Conservation (phyloP, 1,139 yeast species). For the Yamadazyma diospyri region DNA sequence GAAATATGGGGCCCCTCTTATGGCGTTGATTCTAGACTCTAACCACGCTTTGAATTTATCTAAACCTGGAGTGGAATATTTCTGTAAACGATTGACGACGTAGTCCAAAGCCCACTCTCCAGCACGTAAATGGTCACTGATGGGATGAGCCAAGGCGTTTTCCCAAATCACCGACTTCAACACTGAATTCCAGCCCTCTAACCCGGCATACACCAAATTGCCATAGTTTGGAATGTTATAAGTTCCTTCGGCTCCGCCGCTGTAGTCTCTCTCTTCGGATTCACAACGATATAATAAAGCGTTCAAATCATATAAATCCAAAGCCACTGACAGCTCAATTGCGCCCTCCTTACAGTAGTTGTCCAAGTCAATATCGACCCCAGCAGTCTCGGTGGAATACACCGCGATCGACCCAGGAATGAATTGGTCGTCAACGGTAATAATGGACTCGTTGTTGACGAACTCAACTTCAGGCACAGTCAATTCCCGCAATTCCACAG, state of each 20-base stretch:
- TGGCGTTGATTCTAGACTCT: conserved; percentile 56
- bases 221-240: conserved; percentile 77
- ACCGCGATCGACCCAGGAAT: conserved; percentile 92
- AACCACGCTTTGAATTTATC: conserved; percentile 66
- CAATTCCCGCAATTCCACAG: conserved; percentile 57
- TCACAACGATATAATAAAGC: conserved; percentile 75
- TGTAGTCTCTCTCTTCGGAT: conserved; percentile 81
- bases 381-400: conserved; percentile 67
- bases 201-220: conserved; percentile 75
- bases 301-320: conserved; percentile 70
- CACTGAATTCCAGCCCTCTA: conserved; percentile 88
- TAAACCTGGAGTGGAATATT: conserved; percentile 48
- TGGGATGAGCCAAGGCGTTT: conserved; percentile 80
- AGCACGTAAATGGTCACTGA: conserved; percentile 73
- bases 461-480: conserved; percentile 47
- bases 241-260: conserved; percentile 67
- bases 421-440: conserved; percentile 50
- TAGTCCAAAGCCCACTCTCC: conserved; percentile 93
- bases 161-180: conserved; percentile 58
- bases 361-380: conserved; percentile 52
- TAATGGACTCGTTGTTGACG: conserved; percentile 40
- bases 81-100: conserved; percentile 57
- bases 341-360: conserved; percentile 70
- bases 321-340: conserved; percentile 58
- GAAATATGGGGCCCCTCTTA: conserved; percentile 69